Evolutionary conservation across 495 filamentous ascomycete genomes (phyloP), one percentile per base, ranked within the genome.

Genomic region (Penicillium samsonianum): DNA sequence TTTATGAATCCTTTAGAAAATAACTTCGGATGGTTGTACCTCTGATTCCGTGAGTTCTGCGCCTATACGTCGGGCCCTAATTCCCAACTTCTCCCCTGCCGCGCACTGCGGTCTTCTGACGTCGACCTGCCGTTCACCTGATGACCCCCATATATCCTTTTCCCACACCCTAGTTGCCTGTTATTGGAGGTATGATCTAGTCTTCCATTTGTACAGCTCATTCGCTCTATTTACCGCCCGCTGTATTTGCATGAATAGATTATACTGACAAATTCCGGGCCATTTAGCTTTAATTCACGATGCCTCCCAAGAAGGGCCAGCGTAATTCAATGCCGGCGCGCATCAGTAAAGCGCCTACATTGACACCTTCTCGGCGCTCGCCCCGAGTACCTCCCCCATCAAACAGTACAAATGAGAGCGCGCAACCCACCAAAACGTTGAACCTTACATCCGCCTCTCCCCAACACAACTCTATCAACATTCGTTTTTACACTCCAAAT

Each of bases 281-380:
- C 25, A 37, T 42, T 25, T 53, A 59, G 64, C 44, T 42, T 28
- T 56, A 57, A 57, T 47, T 55, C 45, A 65, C 35, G 8, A 69
- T 69, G 67, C 51, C 67, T 23, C 58, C 67, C 41, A 65, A 65
- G 50, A 68, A 58, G 54, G 64, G 44, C n/a, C 22, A 10, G 20
- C 64, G 64, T 46, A 69, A 63, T 25, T 63, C 65, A 22, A 61
- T 67, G 60, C 57, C 64, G 38, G 57, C 54, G 12, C 57, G 31
- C 40, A 54, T 60, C 20, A 45, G 51, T 56, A 48, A 55, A 16
- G 10, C 53, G 19, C 51, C 55, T 31, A 66, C 58, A 12, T 55
- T 64, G 20, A 38, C 56, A 31, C 66, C 64, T 5, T 65, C 64
- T 7, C 59, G 66, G 17, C 66, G 66, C 8, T 69, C 66, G 10